Evolutionary conservation across 1,284 basidiomycete species (phyloP), one percentile per base, ranked within the genome.

Genomic region (Ceratobasidium sp.): DNA sequence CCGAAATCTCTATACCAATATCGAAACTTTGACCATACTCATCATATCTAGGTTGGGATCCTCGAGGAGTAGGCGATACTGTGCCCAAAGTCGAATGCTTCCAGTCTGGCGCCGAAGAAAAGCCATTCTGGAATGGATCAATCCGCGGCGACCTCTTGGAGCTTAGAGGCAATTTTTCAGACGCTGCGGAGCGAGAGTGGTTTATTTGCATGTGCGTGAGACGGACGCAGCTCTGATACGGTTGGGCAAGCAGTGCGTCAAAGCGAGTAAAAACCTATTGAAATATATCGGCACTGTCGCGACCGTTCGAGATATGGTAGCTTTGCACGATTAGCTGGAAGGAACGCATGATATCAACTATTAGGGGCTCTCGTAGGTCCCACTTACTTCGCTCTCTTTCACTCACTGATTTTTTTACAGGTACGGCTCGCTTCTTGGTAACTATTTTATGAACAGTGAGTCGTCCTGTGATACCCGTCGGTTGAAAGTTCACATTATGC

Each of bases 331-430:
- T n/a, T 19, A 27, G 29, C 6, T 75, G 24, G 59, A 57, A 1
- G 47, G 2, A n/a, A 31, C 31, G 3, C 8, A 44, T 14, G 51
- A 24, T 22, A 50, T 75, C 48, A 63, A 75, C 24, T 75, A 64
- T 31, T 75, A 73, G 75, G 75, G 75, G 5, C 54, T 74, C 24
- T 66, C 64, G 64, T 60, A n/a, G 44, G 57, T 53, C 11, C 44
- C 19, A 36, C 9, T 41, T 9, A 24, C n/a, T 22, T 15, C n/a
- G 27, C 4, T n/a, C 4, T 22, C 27, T 53, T 51, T 51, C 6
- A 17, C 7, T 19, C 19, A 7, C 27, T 57, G n/a, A 22, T 8
- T 22, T n/a, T 53, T 24, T 15, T 1, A n/a, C 31, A 60, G 57
- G 8, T 66, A 66, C 24, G 64, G 64, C 11, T 51, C 48, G 2